Conservation (phyloP, 2,329 filamentous ascomycete genomes). For the Cadophora gregata region DNA sequence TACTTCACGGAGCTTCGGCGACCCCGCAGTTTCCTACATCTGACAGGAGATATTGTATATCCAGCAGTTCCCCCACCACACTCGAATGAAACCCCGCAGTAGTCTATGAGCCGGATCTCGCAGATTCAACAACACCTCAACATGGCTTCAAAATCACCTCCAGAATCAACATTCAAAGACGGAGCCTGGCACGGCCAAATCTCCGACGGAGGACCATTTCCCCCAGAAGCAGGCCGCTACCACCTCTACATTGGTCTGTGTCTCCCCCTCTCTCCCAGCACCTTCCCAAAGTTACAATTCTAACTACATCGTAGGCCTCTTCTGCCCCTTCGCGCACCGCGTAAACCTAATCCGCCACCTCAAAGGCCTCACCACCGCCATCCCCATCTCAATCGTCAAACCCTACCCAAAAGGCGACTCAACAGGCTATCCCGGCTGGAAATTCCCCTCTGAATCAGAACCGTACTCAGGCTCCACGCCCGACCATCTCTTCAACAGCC, state of each 20-base stretch:
- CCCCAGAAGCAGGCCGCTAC: conserved; percentile 84
- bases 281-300: neutral
- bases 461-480: conserved; percentile 65
- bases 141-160: conserved; percentile 23
- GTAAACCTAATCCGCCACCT: conserved; percentile 85
- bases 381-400: conserved; percentile 55
- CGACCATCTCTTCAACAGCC: conserved; percentile 64
- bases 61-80: neutral
- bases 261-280: neutral
- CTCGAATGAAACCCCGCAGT: neutral
- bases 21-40: neutral
- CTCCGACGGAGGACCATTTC: conserved; percentile 49
- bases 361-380: conserved; percentile 87
- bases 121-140: conserved; percentile 12
- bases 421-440: conserved; percentile 70
- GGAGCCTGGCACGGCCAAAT: conserved; percentile 39
- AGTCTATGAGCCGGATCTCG: neutral
- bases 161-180: conserved; percentile 33
- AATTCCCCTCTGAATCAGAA: conserved; percentile 64
- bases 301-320: conserved; percentile 53
- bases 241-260: conserved; percentile 83
- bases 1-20: neutral
- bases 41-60: neutral
- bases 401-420: conserved; percentile 71
- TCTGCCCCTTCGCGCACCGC: conserved; percentile 65